Percentiles rank a stretch among this genome's conserved stretches.
Evolutionary conservation across 306 rosid genomes (phyloP).

Genomic region (Ammopiptanthus mongolicus): DNA sequence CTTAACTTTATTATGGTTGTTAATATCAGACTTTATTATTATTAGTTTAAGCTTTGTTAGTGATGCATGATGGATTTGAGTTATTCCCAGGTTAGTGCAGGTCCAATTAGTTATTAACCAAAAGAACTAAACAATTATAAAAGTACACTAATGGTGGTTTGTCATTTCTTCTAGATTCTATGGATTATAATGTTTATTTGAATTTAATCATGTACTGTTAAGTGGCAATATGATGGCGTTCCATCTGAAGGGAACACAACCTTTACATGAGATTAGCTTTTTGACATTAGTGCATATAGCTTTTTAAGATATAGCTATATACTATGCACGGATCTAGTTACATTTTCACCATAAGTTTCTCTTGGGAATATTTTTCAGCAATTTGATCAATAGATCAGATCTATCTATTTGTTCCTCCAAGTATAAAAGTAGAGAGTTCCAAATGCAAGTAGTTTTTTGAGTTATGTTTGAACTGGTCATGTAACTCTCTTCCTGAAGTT

Average conservation of each 20-base stretch:
- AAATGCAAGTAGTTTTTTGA: not conserved
- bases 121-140: constrained; percentile 11
- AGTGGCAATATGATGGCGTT: constrained; percentile 40
- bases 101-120: constrained; percentile 49
- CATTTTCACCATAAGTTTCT: not conserved
- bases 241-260: constrained; percentile 32
- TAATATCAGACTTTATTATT: constrained; percentile 14
- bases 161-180: constrained; percentile 42
- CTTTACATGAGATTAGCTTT: constrained; percentile 26
- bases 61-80: constrained; percentile 32
- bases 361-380: not conserved
- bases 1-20: no score
- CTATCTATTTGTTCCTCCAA: not conserved
- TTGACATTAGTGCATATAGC: constrained; percentile 19
- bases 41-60: constrained; percentile 19
- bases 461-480: not conserved
- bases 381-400: not conserved
- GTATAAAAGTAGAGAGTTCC: not conserved
- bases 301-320: not conserved
- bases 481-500: not conserved
- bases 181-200: constrained; percentile 25
- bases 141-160: constrained; percentile 29
- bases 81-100: constrained; percentile 43
- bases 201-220: constrained; percentile 30
- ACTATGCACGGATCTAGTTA: not conserved